These are phyloP conservation scores for Umbelopsis sp. DNA, from an alignment of 371 early-diverging fungal species.

Conservation along the genomic window DNA sequence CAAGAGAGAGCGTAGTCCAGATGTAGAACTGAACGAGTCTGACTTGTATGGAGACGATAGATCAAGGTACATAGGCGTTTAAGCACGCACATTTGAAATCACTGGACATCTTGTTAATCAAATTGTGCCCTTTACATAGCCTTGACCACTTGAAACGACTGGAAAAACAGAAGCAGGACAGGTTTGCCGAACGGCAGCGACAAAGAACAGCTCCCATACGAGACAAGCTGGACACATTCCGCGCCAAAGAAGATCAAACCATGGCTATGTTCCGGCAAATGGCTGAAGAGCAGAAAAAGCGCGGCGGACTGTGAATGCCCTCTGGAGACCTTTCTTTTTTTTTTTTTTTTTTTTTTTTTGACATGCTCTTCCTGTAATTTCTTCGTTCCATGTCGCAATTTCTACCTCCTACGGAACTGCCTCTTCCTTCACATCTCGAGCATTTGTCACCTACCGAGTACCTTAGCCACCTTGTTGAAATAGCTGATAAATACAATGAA, in stretches of 20 bases:
- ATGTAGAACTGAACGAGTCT: conserved; percentile 73
- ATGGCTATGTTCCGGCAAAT: conserved; percentile 72
- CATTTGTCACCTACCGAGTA: conserved; percentile 26
- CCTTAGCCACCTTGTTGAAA: conserved; percentile 31
- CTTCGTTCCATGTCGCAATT: conserved; percentile 1
- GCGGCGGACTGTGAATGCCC: conserved; percentile 12
- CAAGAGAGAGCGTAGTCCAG: conserved; percentile 72
- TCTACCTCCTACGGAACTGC: neutral
- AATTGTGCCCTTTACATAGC: neutral
- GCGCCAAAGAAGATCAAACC: conserved; percentile 69
- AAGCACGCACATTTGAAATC: neutral
- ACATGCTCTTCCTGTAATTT: neutral
- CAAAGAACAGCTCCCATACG: conserved; percentile 48
- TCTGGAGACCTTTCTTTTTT: neutral
- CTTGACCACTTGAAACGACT: conserved; percentile 30
- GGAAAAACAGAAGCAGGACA: conserved; percentile 51
- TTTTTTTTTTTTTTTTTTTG: neutral
- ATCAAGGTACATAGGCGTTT: conserved; percentile 34
- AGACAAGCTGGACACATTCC: conserved; percentile 54
- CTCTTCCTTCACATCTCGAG: neutral
- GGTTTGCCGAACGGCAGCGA: conserved; percentile 33
- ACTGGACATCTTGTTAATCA: neutral
- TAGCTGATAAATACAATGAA: conserved; percentile 39
- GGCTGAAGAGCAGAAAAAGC: conserved; percentile 57
- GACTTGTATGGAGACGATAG: conserved; percentile 75